Evolutionary conservation across 2,329 filamentous ascomycete genomes (phyloP).

Genomic region (Beauveria rudraprayagi): DNA sequence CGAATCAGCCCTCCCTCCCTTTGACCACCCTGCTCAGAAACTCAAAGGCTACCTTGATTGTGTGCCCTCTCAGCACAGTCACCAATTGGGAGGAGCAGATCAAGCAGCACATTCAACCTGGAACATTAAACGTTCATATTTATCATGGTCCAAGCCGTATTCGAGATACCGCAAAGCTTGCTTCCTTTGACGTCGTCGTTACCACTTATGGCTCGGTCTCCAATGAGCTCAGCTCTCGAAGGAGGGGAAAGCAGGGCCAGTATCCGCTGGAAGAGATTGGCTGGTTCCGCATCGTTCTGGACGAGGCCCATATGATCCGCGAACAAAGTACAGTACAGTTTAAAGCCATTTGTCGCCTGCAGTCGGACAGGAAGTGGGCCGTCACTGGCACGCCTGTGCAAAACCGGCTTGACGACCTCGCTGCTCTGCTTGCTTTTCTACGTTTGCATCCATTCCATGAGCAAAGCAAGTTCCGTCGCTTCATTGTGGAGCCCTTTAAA

Average conservation of each 20-base stretch:
- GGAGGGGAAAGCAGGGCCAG: constrained; percentile 48
- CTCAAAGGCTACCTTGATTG: constrained; percentile 70
- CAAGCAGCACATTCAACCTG: constrained; percentile 63
- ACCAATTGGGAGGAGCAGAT: constrained; percentile 95
- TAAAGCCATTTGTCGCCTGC: constrained; percentile 72
- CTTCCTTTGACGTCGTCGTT: constrained; percentile 73
- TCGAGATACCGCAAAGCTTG: constrained; percentile 59
- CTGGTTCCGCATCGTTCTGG: constrained; percentile 89
- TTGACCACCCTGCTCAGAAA: constrained; percentile 54
- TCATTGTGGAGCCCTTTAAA: constrained; percentile 82
- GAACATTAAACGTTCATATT: constrained; percentile 62
- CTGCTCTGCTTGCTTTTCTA: constrained; percentile 78
- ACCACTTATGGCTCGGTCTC: constrained; percentile 88
- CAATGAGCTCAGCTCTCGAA: constrained; percentile 63
- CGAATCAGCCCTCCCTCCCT: constrained; percentile 34
- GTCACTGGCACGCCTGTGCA: constrained; percentile 96
- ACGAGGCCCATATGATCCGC: constrained; percentile 92
- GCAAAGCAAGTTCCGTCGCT: constrained; percentile 62
- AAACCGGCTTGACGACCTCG: constrained; percentile 85
- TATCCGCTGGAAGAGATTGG: constrained; percentile 69
- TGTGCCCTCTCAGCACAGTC: constrained; percentile 84
- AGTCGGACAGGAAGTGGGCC: constrained; percentile 81
- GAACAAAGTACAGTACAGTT: constrained; percentile 76
- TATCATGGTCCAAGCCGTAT: constrained; percentile 79
- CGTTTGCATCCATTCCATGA: constrained; percentile 80